These are phyloP conservation scores for Trichoderma atroviride DNA, from an alignment of 2,329 filamentous ascomycete species.

Conservation along the genomic window DNA sequence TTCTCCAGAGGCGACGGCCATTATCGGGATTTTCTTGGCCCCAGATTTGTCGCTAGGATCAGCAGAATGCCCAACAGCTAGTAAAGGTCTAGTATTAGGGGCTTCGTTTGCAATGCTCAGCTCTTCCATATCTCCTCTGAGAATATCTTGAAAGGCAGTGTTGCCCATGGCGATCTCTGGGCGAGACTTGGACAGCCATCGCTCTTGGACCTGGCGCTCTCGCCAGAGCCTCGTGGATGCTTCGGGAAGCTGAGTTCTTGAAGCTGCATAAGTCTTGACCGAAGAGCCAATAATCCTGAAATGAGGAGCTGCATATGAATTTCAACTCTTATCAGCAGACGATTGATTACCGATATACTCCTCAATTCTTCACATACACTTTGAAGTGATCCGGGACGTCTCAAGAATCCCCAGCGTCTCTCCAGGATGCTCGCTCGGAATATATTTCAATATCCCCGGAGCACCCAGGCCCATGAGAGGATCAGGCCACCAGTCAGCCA, in stretches of 20 bases:
- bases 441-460: conserved; percentile 40
- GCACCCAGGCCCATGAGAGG: conserved; percentile 40
- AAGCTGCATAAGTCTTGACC: conserved; percentile 41
- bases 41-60: conserved; percentile 41
- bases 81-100: conserved; percentile 39
- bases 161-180: conserved; percentile 53
- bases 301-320: conserved; percentile 34
- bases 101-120: conserved; percentile 36
- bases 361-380: conserved; percentile 25
- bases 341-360: not conserved
- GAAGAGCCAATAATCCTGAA: conserved; percentile 40
- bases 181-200: conserved; percentile 55
- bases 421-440: conserved; percentile 32
- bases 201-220: conserved; percentile 43
- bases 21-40: conserved; percentile 39
- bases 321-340: not conserved
- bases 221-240: conserved; percentile 36
- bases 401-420: conserved; percentile 37
- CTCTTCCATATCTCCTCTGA: conserved; percentile 43
- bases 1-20: conserved; percentile 57
- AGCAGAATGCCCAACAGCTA: conserved; percentile 60
- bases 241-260: conserved; percentile 34
- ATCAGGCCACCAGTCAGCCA: conserved; percentile 42
- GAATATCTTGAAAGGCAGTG: conserved; percentile 35
- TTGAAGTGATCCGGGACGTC: conserved; percentile 36